Evolutionary conservation across 805 yeast genomes (phyloP).

Genomic region (Pichia paraexigua): DNA sequence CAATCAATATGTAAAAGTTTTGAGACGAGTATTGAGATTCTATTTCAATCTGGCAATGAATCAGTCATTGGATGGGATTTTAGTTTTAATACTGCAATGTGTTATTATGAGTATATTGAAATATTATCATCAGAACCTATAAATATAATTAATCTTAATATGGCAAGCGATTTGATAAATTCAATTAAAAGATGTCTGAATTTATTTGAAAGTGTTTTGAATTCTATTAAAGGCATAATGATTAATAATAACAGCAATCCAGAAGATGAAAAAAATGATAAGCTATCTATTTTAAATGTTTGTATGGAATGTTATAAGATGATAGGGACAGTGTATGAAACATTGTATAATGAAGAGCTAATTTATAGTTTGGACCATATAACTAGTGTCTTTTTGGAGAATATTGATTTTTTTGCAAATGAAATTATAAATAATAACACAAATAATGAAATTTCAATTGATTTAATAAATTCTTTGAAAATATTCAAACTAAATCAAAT

Average conservation of each 20-base stretch:
- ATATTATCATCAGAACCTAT: slow-evolving; percentile 9
- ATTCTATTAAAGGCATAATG: background rate
- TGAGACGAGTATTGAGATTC: slow-evolving; percentile 29
- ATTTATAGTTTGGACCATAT: background rate
- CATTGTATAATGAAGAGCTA: slow-evolving; percentile 10
- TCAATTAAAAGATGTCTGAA: slow-evolving; percentile 17
- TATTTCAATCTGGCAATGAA: slow-evolving; percentile 6
- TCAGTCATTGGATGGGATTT: slow-evolving; percentile 33
- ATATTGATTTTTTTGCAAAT: slow-evolving; percentile 14
- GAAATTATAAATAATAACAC: background rate
- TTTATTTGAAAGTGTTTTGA: slow-evolving; percentile 9
- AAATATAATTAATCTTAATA: background rate
- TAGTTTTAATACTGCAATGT: slow-evolving; percentile 38
- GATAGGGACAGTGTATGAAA: slow-evolving; percentile 22
- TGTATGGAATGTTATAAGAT: slow-evolving; percentile 22
- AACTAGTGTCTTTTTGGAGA: slow-evolving; percentile 5
- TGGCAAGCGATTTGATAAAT: background rate
- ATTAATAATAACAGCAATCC: background rate
- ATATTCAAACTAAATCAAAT: slow-evolving; percentile 25
- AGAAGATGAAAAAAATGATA: background rate
- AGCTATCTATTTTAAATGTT: slow-evolving; percentile 17
- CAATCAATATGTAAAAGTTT: slow-evolving; percentile 30
- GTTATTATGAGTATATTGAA: slow-evolving; percentile 41
- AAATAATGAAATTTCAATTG: background rate
- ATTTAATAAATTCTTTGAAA: slow-evolving; percentile 26